A percentile compares a stretch with the other conserved stretches of the same genome.
phyloP scores from a whole-genome alignment of 148 eudicot genomes.

The Rhododendron williamsianum region DNA sequence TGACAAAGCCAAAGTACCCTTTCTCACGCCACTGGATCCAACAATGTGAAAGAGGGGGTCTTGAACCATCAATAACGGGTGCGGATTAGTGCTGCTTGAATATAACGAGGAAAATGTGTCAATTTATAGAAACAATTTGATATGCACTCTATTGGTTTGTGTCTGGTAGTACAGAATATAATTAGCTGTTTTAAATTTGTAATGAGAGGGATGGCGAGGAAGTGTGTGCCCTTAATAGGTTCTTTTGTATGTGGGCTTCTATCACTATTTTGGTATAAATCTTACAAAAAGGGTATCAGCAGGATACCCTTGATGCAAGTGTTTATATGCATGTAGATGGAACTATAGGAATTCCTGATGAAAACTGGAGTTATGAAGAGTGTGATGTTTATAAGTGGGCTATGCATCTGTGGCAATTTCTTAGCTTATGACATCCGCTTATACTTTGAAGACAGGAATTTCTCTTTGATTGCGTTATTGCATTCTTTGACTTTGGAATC shows the following conservation, averaged over 20 bases:
- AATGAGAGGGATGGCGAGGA: neutral
- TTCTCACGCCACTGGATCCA: neutral
- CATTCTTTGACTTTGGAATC: neutral
- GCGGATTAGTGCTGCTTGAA: neutral
- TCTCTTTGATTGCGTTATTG: neutral
- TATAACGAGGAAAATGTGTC: neutral
- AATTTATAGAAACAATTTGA: neutral
- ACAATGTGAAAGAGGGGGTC: neutral
- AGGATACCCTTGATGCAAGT: neutral
- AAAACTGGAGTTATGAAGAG: neutral
- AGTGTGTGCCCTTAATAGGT: neutral
- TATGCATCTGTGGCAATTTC: neutral
- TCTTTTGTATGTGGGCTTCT: neutral
- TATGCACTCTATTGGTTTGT: neutral
- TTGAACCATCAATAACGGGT: neutral
- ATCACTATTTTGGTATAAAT: neutral
- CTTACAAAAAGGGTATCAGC: neutral
- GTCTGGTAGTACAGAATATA: neutral
- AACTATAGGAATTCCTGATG: neutral
- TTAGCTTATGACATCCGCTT: slow-evolving; percentile 4
- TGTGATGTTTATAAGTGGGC: neutral
- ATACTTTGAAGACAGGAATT: neutral
- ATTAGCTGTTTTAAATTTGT: neutral
- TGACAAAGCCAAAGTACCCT: neutral
- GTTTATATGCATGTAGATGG: neutral